phyloP scores from a whole-genome alignment of 2,329 filamentous ascomycete species.

The Penicillium sp. region DNA sequence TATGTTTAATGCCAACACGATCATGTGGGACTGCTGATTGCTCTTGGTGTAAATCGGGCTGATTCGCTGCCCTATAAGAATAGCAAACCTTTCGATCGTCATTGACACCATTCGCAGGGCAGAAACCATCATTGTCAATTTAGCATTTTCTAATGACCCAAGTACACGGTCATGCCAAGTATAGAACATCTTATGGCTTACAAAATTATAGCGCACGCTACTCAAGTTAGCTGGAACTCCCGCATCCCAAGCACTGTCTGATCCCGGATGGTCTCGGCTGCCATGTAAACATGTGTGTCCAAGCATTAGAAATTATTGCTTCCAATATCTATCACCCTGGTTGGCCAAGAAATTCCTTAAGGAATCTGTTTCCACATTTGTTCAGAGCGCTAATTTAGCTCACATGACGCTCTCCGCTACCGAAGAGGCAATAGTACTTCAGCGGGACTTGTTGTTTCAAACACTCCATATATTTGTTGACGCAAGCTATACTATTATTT shows the following conservation, averaged over 20 bases:
- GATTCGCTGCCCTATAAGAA: slow-evolving; percentile 49
- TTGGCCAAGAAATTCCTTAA: slow-evolving; percentile 7
- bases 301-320: slow-evolving; percentile 28
- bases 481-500: slow-evolving; percentile 28
- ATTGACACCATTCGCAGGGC: slow-evolving; percentile 31
- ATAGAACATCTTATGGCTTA: slow-evolving; percentile 39
- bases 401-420: slow-evolving; percentile 40
- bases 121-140: slow-evolving; percentile 60
- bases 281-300: slow-evolving; percentile 37
- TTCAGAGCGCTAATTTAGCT: neutral
- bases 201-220: slow-evolving; percentile 42
- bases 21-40: slow-evolving; percentile 49
- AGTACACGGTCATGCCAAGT: slow-evolving; percentile 51
- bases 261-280: slow-evolving; percentile 31
- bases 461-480: slow-evolving; percentile 23
- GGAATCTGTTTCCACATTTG: neutral
- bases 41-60: slow-evolving; percentile 41
- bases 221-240: slow-evolving; percentile 39
- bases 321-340: slow-evolving; percentile 32
- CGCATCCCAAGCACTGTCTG: slow-evolving; percentile 35
- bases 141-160: slow-evolving; percentile 45
- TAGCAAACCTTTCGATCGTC: neutral
- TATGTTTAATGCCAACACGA: slow-evolving; percentile 48
- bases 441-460: slow-evolving; percentile 18
- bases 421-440: slow-evolving; percentile 35